These are phyloP conservation scores for Eimeria sp. DNA, from an alignment of 169 alveolate species.

Conservation along the genomic window DNA sequence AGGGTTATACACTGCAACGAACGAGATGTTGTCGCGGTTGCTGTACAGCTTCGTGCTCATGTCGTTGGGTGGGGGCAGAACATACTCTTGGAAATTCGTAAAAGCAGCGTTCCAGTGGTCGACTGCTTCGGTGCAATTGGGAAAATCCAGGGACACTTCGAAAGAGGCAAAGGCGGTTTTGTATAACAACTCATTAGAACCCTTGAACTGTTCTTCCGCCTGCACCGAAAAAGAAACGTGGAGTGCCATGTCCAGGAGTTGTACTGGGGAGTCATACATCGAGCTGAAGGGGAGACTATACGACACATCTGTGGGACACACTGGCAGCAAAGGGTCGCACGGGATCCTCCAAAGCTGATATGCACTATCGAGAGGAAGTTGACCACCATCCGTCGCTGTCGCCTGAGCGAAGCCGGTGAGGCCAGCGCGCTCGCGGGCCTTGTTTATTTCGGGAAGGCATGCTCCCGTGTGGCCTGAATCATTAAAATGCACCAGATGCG, in stretches of 20 bases:
- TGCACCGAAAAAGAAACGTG: background rate
- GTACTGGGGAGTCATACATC: background rate
- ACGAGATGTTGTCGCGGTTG: background rate
- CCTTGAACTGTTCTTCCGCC: background rate
- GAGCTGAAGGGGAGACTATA: background rate
- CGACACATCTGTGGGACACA: background rate
- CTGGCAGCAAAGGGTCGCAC: background rate
- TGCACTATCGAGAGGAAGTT: background rate
- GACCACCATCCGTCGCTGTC: background rate
- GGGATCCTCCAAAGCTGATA: conserved; percentile 2
- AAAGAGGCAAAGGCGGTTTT: background rate
- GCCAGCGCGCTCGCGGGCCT: background rate
- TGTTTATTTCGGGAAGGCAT: background rate
- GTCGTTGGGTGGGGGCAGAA: background rate
- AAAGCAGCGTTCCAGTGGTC: background rate
- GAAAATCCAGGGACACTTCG: background rate
- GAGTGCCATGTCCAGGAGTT: background rate
- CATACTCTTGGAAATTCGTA: background rate
- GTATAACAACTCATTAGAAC: background rate
- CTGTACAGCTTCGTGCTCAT: background rate
- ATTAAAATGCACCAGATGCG: background rate
- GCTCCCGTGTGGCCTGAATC: background rate
- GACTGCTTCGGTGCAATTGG: background rate
- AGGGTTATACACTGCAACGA: background rate
- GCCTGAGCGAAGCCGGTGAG: background rate